Percentiles rank a stretch among this genome's conserved stretches.
Conservation (phyloP, 139 green algal genomes). For the Chlamydomonas incerta region DNA sequence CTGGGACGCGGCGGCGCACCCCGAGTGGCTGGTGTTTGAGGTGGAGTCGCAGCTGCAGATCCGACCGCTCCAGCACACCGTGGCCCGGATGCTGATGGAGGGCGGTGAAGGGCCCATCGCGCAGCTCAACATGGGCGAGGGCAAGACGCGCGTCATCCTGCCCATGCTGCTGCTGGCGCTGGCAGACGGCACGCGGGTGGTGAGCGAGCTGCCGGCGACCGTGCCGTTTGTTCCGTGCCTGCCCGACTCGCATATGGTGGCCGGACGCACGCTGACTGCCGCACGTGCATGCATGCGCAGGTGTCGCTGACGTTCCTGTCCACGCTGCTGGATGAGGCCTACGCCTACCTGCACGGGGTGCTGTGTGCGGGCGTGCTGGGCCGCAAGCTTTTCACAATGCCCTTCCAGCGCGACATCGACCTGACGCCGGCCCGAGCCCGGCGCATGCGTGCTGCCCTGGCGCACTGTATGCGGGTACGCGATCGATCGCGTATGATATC, state of each 20-base stretch:
- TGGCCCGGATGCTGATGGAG: conserved; percentile 55
- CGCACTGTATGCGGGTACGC: conserved; percentile 11
- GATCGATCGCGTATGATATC: too few relatives aligned
- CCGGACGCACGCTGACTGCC: too few relatives aligned
- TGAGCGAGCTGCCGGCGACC: too few relatives aligned
- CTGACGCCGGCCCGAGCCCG: neutral
- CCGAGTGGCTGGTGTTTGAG: conserved; percentile 70
- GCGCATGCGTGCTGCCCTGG: conserved; percentile 39
- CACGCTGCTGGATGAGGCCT: conserved; percentile 59
- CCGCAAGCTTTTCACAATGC: conserved; percentile 56
- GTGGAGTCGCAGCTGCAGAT: conserved; percentile 68
- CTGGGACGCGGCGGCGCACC: conserved; percentile 47
- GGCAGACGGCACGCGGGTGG: conserved; percentile 39
- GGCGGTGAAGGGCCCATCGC: conserved; percentile 21
- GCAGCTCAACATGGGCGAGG: conserved; percentile 74
- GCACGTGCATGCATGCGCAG: too few relatives aligned
- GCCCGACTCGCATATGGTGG: too few relatives aligned
- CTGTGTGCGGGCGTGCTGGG: conserved; percentile 62
- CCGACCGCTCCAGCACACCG: conserved; percentile 55
- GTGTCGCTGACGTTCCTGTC: conserved; percentile 68
- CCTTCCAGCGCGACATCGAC: conserved; percentile 62
- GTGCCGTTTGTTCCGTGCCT: too few relatives aligned
- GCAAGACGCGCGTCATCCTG: conserved; percentile 75
- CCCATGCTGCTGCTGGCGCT: conserved; percentile 66
- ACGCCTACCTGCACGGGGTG: conserved; percentile 50